Conservation (phyloP, 2,329 filamentous ascomycete genomes). For the Fusarium udum region DNA sequence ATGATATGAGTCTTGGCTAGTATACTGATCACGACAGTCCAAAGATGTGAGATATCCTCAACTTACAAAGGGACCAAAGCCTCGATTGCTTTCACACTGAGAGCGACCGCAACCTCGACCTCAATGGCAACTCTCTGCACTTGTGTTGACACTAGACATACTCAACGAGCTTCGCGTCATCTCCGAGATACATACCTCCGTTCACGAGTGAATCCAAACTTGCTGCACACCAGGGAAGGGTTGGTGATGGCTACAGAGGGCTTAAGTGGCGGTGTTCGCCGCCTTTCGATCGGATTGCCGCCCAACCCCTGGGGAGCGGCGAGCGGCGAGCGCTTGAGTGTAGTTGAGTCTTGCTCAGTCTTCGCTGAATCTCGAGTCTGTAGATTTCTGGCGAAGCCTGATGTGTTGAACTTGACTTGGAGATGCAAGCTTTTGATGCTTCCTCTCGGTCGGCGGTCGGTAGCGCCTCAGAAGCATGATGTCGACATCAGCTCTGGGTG, state of each 20-base stretch:
- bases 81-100: neutral
- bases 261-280: neutral
- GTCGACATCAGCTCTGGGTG: neutral
- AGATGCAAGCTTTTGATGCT: neutral
- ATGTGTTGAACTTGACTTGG: no score
- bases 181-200: neutral
- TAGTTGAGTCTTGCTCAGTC: neutral
- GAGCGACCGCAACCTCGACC: neutral
- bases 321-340: neutral
- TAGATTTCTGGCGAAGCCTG: fast-evolving
- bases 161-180: neutral
- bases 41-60: no score
- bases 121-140: neutral
- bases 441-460: neutral
- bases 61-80: neutral
- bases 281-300: neutral
- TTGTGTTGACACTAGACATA: neutral
- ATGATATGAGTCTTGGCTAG: neutral
- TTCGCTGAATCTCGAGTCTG: neutral
- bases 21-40: no score
- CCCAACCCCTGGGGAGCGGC: no score
- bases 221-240: neutral
- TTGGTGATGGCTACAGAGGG: neutral
- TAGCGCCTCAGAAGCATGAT: neutral
- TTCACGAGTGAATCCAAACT: fast-evolving